Evolutionary conservation across 2,329 filamentous ascomycete genomes (phyloP), one percentile per base, ranked within the genome.

Genomic region (Penicillium sp.): DNA sequence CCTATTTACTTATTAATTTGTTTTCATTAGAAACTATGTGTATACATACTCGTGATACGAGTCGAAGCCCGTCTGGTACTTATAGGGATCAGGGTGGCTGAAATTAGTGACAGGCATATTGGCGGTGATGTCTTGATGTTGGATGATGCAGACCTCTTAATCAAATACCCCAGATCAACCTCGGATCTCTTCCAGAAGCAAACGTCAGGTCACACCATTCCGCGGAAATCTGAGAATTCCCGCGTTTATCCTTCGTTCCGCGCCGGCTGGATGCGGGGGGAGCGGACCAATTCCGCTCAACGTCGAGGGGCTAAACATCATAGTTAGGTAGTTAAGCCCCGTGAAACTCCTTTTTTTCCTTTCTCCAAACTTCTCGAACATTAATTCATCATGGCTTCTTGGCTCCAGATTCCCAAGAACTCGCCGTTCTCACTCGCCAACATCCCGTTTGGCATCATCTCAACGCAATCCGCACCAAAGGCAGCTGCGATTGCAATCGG

Each of bases 401-500:
- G 84, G 84, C 76, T 87, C 52, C 72, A 72, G 47, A 84, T 87
- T 56, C 81, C 84, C 45, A 75, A 77, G 50, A 76, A 78, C 54
- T 86, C 82, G 54, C 84, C 86, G 65, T 91, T 91, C 74, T 90
- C 89, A 9, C 76, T 93, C 49, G 84, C 86, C 66, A 94, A 94
- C 69, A 87, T 94, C 51, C 90, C 90, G 1, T 93, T 93, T 67
- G 90, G 90, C 65, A 86, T 94, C 76, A 89, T 94, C 68, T 87
- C 87, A 1, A 60, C 79, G 3, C 71, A 78, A 6, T 79, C 83
- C 55, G 65, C 78, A 12, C 78, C 78, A 27, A 87, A 80, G 2
- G 85, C 86, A 29, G 81, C 85, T 10, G 89, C 88, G 15, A 75
- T 89, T 56, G 88, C 88, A 10, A 88, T 94, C 63, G 90, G 89